Conservation (phyloP, 345 rosid genomes). For the Citrus mangshanensis region DNA sequence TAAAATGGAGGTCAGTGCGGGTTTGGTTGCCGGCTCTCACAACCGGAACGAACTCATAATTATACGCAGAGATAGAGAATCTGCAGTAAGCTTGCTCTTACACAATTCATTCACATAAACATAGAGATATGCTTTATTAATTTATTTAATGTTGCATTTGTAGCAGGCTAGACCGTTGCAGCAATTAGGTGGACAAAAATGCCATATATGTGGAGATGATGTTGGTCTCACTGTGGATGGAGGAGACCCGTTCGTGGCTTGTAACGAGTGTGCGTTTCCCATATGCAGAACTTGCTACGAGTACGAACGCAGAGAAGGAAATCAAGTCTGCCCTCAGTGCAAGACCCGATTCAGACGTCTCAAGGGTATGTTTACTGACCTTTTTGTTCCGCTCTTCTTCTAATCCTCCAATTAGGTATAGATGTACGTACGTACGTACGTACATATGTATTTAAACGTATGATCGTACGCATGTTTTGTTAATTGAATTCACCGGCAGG, state of each 20-base stretch:
- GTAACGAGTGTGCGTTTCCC: constrained; percentile 66
- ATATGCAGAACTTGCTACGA: constrained; percentile 58
- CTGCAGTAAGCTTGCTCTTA: constrained; percentile 21
- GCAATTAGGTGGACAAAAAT: constrained; percentile 32
- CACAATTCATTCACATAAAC: not conserved
- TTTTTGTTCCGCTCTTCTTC: not conserved
- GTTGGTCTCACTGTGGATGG: constrained; percentile 40
- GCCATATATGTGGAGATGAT: constrained; percentile 52
- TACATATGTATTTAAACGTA: no score
- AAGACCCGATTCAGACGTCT: constrained; percentile 60
- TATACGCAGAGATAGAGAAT: constrained; percentile 27
- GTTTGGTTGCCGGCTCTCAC: constrained; percentile 55
- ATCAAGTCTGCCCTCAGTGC: constrained; percentile 56
- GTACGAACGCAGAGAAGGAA: constrained; percentile 57
- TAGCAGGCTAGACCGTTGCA: constrained; percentile 26
- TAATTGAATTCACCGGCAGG: constrained; percentile 29
- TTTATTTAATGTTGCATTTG: not conserved
- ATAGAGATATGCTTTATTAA: not conserved
- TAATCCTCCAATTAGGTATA: not conserved
- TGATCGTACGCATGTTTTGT: not conserved
- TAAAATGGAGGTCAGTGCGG: constrained; percentile 36
- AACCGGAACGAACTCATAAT: constrained; percentile 44
- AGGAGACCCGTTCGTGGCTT: constrained; percentile 50
- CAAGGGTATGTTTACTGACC: constrained; percentile 28
- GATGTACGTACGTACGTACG: no score